These are phyloP conservation scores for Sporothrix phasma DNA, from an alignment of 2,329 filamentous ascomycete species.

Conservation along the genomic window DNA sequence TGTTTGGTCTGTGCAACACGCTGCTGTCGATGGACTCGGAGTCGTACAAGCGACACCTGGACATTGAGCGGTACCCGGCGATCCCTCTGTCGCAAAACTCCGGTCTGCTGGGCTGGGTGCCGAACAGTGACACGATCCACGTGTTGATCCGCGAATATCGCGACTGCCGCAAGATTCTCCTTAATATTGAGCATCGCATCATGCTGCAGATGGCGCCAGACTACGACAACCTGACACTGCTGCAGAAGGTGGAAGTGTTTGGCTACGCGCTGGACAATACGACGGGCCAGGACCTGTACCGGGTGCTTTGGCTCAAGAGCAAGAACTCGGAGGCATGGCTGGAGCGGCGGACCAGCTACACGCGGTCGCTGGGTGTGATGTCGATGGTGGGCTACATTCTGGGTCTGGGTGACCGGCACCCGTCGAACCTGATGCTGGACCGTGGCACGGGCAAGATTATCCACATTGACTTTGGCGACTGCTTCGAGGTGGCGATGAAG, in stretches of 20 bases:
- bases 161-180: slow-evolving; percentile 89
- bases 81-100: slow-evolving; percentile 96
- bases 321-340: slow-evolving; percentile 98
- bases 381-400: slow-evolving; percentile 99
- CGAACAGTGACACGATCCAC: slow-evolving; percentile 94
- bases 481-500: slow-evolving; percentile 99
- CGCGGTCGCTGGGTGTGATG: slow-evolving; percentile 93
- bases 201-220: slow-evolving; percentile 99
- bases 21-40: slow-evolving; percentile 88
- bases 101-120: slow-evolving; percentile 90
- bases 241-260: slow-evolving; percentile 99
- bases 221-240: slow-evolving; percentile 94
- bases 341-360: slow-evolving; percentile 96
- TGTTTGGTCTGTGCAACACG: slow-evolving; percentile 96
- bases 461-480: slow-evolving; percentile 98
- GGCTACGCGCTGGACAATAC: slow-evolving; percentile 98
- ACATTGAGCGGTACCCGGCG: slow-evolving; percentile 91
- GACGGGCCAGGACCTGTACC: slow-evolving; percentile 94
- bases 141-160: slow-evolving; percentile 95
- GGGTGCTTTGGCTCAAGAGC: slow-evolving; percentile 96
- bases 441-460: slow-evolving; percentile 92
- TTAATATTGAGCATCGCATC: slow-evolving; percentile 98
- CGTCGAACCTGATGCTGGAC: slow-evolving; percentile 96
- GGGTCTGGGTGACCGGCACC: slow-evolving; percentile 90
- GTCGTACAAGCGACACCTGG: slow-evolving; percentile 92